Conservation (phyloP, 2,329 filamentous ascomycete species). For the Diaporthe citriasiana region DNA sequence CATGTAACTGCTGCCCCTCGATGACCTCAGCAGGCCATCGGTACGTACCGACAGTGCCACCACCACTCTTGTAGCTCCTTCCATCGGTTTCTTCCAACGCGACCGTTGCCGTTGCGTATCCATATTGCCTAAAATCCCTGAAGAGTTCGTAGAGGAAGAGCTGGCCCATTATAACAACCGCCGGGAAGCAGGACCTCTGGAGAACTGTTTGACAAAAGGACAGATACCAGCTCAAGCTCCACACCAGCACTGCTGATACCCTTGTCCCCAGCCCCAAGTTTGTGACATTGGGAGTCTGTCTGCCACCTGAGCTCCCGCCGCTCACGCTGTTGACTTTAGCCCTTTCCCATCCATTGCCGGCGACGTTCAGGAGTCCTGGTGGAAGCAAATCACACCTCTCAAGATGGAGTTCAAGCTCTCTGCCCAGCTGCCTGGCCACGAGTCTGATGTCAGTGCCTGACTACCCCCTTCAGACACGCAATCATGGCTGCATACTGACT, state of each 20-base stretch:
- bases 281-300: not conserved
- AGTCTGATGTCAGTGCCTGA: slow-evolving; percentile 83
- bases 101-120: not conserved
- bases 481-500: slow-evolving; percentile 29
- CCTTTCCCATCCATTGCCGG: too few species aligned
- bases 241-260: not conserved
- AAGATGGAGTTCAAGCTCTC: slow-evolving; percentile 86
- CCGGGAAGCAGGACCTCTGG: not conserved
- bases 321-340: not conserved
- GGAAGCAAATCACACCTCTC: not conserved
- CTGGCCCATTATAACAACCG: not conserved
- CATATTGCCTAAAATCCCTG: not conserved
- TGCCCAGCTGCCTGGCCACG: slow-evolving; percentile 88
- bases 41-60: slow-evolving; percentile 22
- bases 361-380: too few species aligned
- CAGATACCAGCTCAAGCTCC: not conserved
- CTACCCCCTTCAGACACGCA: not conserved
- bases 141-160: not conserved
- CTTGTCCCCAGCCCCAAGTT: not conserved
- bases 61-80: slow-evolving; percentile 19
- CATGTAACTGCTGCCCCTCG: slow-evolving; percentile 30
- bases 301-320: not conserved
- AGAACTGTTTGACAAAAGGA: not conserved
- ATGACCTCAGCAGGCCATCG: slow-evolving; percentile 41
- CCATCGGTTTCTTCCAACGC: not conserved